Percentiles rank a stretch among this genome's conserved stretches.
Conservation (phyloP, 352 stramenopile genomes). For the Phytophthora idaei region DNA sequence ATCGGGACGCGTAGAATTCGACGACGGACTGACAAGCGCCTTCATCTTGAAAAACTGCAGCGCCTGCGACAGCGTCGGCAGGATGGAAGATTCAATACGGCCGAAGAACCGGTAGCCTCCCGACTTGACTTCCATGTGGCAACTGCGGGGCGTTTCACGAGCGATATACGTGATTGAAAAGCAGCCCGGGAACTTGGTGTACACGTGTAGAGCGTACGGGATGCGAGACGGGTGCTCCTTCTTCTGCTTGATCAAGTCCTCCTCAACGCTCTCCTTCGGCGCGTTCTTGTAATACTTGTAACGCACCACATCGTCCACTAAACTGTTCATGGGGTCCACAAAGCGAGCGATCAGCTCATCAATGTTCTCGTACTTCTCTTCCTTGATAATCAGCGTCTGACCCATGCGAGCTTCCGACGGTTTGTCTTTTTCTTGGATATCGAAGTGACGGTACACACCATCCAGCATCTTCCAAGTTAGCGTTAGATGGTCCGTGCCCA, state of each 20-base stretch:
- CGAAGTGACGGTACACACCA: slow-evolving; percentile 87
- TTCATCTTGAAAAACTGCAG: slow-evolving; percentile 93
- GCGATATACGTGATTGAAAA: slow-evolving; percentile 91
- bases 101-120: slow-evolving; percentile 88
- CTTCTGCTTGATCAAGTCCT: slow-evolving; percentile 90
- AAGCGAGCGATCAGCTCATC: slow-evolving; percentile 90
- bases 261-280: slow-evolving; percentile 74
- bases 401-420: slow-evolving; percentile 84
- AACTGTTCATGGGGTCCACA: slow-evolving; percentile 88
- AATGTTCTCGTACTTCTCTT: slow-evolving; percentile 88
- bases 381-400: slow-evolving; percentile 85
- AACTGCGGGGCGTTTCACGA: slow-evolving; percentile 82
- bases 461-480: slow-evolving; percentile 91
- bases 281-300: slow-evolving; percentile 89
- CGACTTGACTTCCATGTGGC: slow-evolving; percentile 88
- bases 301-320: slow-evolving; percentile 85
- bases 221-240: slow-evolving; percentile 85
- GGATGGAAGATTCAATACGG: slow-evolving; percentile 85
- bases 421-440: slow-evolving; percentile 90
- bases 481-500: slow-evolving; percentile 85
- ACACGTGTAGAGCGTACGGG: slow-evolving; percentile 85
- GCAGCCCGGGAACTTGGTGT: slow-evolving; percentile 87
- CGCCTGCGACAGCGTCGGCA: slow-evolving; percentile 78
- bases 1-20: slow-evolving; percentile 41
- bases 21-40: slow-evolving; percentile 63